Conservation (phyloP, 2,329 filamentous ascomycete genomes). For the Aspergillus sojae region DNA sequence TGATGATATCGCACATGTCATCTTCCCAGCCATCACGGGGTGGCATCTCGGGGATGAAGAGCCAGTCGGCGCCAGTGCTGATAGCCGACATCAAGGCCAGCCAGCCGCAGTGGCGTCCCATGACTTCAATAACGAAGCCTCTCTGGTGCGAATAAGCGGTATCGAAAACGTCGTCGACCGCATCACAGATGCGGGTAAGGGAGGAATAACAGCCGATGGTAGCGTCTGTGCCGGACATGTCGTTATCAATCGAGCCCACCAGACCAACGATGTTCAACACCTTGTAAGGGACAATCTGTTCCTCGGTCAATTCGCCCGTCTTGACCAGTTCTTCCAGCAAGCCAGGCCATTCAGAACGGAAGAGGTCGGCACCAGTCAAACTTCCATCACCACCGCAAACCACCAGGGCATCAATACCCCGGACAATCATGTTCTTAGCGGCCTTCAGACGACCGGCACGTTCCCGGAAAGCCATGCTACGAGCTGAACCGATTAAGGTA, state of each 20-base stretch:
- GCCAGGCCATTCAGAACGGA: slow-evolving; percentile 86
- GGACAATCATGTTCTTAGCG: slow-evolving; percentile 89
- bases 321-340: slow-evolving; percentile 81
- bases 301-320: slow-evolving; percentile 67
- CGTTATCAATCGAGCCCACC: slow-evolving; percentile 96
- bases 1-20: slow-evolving; percentile 78
- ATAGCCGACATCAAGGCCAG: slow-evolving; percentile 94
- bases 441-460: slow-evolving; percentile 78
- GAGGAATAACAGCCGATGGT: slow-evolving; percentile 97
- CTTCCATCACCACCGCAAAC: slow-evolving; percentile 97
- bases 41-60: slow-evolving; percentile 95
- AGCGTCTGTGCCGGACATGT: slow-evolving; percentile 92
- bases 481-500: slow-evolving; percentile 93
- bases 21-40: slow-evolving; percentile 82
- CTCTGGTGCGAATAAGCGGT: slow-evolving; percentile 93
- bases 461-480: slow-evolving; percentile 90
- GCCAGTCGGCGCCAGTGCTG: slow-evolving; percentile 89
- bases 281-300: slow-evolving; percentile 73
- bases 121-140: slow-evolving; percentile 96
- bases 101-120: slow-evolving; percentile 98
- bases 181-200: slow-evolving; percentile 86
- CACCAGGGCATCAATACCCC: slow-evolving; percentile 91
- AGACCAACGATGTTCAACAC: slow-evolving; percentile 94
- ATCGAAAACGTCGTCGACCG: slow-evolving; percentile 89
- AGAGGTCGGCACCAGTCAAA: slow-evolving; percentile 89